phyloP scores from a whole-genome alignment of 1,284 basidiomycete species.

The Schizophyllum commune region DNA sequence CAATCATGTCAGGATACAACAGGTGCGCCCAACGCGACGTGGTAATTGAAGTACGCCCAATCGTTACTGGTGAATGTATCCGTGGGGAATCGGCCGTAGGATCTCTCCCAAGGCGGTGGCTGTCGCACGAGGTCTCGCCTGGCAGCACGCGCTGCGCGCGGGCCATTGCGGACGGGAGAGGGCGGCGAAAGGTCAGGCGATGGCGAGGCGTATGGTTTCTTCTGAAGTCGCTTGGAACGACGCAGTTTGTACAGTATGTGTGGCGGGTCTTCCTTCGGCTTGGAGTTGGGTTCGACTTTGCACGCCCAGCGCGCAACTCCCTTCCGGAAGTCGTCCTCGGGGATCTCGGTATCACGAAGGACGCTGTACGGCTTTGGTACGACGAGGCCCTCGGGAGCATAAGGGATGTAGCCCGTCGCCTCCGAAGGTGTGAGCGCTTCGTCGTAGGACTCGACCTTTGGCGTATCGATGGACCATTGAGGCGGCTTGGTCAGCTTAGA shows the following conservation, averaged over 20 bases:
- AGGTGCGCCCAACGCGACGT: neutral
- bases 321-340: neutral
- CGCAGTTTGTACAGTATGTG: neutral
- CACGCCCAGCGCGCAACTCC: neutral
- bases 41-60: neutral
- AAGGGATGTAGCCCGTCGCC: neutral
- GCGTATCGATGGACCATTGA: neutral
- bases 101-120: neutral
- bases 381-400: neutral
- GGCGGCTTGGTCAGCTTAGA: neutral
- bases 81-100: neutral
- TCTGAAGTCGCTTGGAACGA: neutral
- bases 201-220: neutral
- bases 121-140: neutral
- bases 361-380: neutral
- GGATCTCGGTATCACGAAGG: neutral
- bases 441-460: neutral
- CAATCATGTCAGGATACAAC: neutral
- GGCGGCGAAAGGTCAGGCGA: neutral
- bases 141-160: neutral
- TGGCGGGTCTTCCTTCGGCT: neutral
- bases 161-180: neutral
- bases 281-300: neutral
- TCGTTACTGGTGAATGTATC: neutral
- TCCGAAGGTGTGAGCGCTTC: neutral